phyloP scores from a whole-genome alignment of 2,329 filamentous ascomycete species.

The Stenocarpella maydis region DNA sequence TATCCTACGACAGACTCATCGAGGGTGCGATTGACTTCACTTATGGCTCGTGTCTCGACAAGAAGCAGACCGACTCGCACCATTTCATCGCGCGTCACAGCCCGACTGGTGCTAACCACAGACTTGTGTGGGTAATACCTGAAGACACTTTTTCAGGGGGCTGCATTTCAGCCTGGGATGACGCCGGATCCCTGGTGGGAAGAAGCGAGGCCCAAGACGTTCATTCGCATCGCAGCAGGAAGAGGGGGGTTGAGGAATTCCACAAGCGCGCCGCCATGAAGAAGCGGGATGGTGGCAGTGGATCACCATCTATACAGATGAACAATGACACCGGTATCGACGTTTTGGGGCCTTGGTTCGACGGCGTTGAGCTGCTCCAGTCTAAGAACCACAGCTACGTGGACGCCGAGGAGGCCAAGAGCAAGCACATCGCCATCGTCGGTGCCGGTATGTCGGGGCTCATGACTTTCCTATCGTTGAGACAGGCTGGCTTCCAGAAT shows the following conservation, averaged over 20 bases:
- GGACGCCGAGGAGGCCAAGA: conserved; percentile 62
- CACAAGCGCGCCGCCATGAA: conserved; percentile 29
- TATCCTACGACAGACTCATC: conserved; percentile 39
- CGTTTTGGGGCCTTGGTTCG: conserved; percentile 67
- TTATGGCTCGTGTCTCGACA: conserved; percentile 44
- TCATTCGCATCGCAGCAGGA: conserved; percentile 38
- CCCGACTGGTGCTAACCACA: conserved; percentile 38
- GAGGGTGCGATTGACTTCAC: conserved; percentile 44
- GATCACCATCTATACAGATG: conserved; percentile 50
- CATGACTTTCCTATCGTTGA: conserved; percentile 63
- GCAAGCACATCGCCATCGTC: conserved; percentile 67
- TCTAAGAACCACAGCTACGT: conserved; percentile 60
- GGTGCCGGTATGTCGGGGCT: conserved; percentile 72
- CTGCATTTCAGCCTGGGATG: conserved; percentile 52
- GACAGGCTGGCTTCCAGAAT: conserved; percentile 63
- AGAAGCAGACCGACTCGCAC: conserved; percentile 38
- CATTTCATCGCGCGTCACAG: conserved; percentile 40
- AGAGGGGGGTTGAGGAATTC: conserved; percentile 37
- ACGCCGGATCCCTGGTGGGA: conserved; percentile 44
- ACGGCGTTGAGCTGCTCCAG: conserved; percentile 67
- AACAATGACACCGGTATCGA: conserved; percentile 59
- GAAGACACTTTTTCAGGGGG: conserved; percentile 44
- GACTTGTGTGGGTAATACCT: conserved; percentile 47
- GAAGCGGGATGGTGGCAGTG: conserved; percentile 40
- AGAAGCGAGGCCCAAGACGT: conserved; percentile 47